Evolutionary conservation across 495 filamentous ascomycete genomes (phyloP).

Genomic region (Penicillium malachiteum): DNA sequence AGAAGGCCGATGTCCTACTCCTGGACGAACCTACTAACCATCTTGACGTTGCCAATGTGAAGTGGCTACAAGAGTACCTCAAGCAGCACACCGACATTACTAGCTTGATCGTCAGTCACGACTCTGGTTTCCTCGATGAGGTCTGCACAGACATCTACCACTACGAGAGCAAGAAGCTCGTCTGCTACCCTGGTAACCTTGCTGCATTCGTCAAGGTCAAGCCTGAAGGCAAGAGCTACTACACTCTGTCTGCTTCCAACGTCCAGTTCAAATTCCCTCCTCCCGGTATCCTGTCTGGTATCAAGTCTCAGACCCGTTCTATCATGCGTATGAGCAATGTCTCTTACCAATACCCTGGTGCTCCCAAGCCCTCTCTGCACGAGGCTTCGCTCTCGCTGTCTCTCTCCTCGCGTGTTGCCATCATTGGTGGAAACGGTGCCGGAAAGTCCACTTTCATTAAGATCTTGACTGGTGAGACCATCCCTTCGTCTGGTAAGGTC

Average conservation of each 20-base stretch:
- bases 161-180: conserved; percentile 97
- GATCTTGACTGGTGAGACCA: conserved; percentile 90
- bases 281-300: conserved; percentile 88
- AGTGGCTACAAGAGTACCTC: conserved; percentile 93
- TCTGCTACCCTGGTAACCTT: conserved; percentile 92
- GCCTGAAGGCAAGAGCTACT: conserved; percentile 98
- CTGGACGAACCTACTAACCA: conserved; percentile 99
- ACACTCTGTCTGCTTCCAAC: conserved; percentile 86
- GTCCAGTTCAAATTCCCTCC: conserved; percentile 98
- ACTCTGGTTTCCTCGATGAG: conserved; percentile 94
- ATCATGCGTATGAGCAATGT: conserved; percentile 94
- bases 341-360: conserved; percentile 85
- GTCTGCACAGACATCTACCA: conserved; percentile 99
- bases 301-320: conserved; percentile 89
- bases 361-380: conserved; percentile 79
- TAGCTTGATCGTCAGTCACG: conserved; percentile 95
- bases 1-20: conserved; percentile 89
- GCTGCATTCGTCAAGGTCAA: conserved; percentile 86
- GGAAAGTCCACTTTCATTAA: conserved; percentile 99
- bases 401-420: conserved; percentile 88
- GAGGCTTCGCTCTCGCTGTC: conserved; percentile 84
- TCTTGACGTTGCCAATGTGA: conserved; percentile 92
- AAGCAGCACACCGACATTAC: conserved; percentile 96
- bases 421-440: conserved; percentile 96
- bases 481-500: conserved; percentile 83